Evolutionary conservation across 371 early-diverging fungal genomes (phyloP), one percentile per base, ranked within the genome.

Genomic region (Catenaria anguillulae): DNA sequence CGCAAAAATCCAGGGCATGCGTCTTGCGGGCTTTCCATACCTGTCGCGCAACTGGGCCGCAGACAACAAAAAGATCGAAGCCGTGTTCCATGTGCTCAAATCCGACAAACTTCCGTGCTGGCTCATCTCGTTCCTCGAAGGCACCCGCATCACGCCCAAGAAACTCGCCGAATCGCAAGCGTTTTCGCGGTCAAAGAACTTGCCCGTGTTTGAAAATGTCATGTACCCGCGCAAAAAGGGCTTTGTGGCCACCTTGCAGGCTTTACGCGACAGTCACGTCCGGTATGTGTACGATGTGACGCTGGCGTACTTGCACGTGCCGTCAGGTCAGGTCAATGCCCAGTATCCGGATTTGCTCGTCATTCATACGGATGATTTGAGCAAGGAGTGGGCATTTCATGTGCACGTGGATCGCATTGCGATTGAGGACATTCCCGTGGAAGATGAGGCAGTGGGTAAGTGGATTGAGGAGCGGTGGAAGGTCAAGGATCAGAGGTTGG

Each of bases 171-270:
- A 81, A 75, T 70, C 78, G 46, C 82, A 83, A 71, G 73, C 70
- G 50, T 90, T 83, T 70, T 75, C 80, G 24, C 65, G 69, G 48
- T 68, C 76, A 54, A 75, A 78, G 23, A 78, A 77, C 13, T 72
- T 84, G 48, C 78, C 79, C 15, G 64, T 81, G 6, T 71, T 87
- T 65, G 71, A 79, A 31, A 74, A 90, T 68, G 80, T 90, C 0
- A 66, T 92, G 56, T 71, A 81, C 66, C 92, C 92, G 31, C 71
- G 92, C 52, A 85, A 82, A 26, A 89, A 87, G 63, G 92, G 92
- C 8, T 88, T 90, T 68, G 71, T 79, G 26, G 77, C 82, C 2
- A 81, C 82, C 50, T 74, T 86, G 21, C 69, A 78, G 62, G 76
- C 76, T 63, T 75, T 85, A 55, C 70, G 83, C 35, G 67, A 71